Percentiles rank a stretch among this genome's conserved stretches.
phyloP scores from a whole-genome alignment of 768 basidiomycete genomes.

The Rossbeevera mucosa region DNA sequence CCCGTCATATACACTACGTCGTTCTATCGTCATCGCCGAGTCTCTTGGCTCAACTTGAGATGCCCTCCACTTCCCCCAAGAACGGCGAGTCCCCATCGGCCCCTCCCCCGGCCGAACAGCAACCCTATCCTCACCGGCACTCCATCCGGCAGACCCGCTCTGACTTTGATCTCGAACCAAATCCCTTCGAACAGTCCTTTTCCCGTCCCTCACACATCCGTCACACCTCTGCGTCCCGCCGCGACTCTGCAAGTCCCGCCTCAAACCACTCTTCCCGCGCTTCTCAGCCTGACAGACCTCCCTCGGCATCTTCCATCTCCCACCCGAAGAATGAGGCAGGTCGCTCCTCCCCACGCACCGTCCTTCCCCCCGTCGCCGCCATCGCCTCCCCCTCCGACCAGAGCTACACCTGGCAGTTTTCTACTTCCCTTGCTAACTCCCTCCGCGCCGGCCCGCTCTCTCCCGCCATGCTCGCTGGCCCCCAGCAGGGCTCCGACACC shows the following conservation, averaged over 20 bases:
- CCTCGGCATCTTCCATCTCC: slow-evolving; percentile 30
- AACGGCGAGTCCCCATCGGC: slow-evolving; percentile 34
- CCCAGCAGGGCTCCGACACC: slow-evolving; percentile 48
- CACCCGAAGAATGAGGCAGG: slow-evolving; percentile 31
- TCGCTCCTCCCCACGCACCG: slow-evolving; percentile 52
- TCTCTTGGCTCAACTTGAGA: slow-evolving; percentile 3
- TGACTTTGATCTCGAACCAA: slow-evolving; percentile 77
- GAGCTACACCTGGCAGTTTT: slow-evolving; percentile 57
- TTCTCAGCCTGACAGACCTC: slow-evolving; percentile 31
- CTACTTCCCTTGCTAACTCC: slow-evolving; percentile 62
- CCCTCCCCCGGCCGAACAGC: slow-evolving; percentile 23
- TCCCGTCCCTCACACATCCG: slow-evolving; percentile 55
- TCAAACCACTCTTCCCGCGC: slow-evolving; percentile 37
- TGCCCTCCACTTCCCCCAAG: slow-evolving; percentile 27
- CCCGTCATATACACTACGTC: slow-evolving; percentile 10
- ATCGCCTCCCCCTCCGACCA: slow-evolving; percentile 57
- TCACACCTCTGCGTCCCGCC: slow-evolving; percentile 34
- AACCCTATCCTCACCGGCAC: slow-evolving; percentile 13
- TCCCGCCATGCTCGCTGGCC: slow-evolving; percentile 93
- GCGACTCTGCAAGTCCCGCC: slow-evolving; percentile 29
- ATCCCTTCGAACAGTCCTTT: slow-evolving; percentile 96
- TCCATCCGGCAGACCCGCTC: slow-evolving; percentile 47
- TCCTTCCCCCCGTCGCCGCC: slow-evolving; percentile 76
- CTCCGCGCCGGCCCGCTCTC: slow-evolving; percentile 91
- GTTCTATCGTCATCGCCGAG: slow-evolving; percentile 19